These are phyloP conservation scores for Pythium volutum DNA, from an alignment of 352 stramenopile species.

Conservation along the genomic window DNA sequence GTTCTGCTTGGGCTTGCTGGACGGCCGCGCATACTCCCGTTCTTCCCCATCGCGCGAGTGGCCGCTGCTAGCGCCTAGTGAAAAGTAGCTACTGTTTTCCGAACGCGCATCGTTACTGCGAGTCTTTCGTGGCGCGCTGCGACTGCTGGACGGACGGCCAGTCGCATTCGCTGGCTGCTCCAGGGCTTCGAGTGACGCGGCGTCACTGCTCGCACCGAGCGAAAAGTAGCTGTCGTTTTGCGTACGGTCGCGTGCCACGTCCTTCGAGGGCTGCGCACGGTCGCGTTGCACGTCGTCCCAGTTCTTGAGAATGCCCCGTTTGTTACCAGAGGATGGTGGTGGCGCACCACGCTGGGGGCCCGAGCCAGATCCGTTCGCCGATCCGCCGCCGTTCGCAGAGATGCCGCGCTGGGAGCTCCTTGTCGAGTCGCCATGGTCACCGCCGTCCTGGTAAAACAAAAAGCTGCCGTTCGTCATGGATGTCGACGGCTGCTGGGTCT, in stretches of 20 bases:
- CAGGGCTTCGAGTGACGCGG: conserved; percentile 7
- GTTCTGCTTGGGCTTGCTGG: background rate
- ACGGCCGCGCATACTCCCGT: background rate
- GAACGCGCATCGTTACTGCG: conserved; percentile 18
- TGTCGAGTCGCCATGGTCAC: conserved; percentile 14
- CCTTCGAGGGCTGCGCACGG: conserved; percentile 19
- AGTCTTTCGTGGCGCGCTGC: background rate
- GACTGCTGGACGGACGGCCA: background rate
- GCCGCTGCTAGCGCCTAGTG: conserved; percentile 15
- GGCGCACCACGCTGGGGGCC: background rate
- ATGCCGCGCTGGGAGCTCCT: conserved; percentile 6
- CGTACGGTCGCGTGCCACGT: conserved; percentile 10
- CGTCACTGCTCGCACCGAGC: conserved; percentile 6
- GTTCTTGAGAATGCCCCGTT: conserved; percentile 28
- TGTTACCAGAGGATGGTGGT: conserved; percentile 5
- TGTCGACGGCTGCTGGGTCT: background rate
- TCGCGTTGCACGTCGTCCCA: conserved; percentile 17
- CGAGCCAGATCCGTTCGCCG: background rate
- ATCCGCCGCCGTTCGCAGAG: background rate
- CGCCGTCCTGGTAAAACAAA: conserved; percentile 25
- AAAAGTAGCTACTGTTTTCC: conserved; percentile 28
- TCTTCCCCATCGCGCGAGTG: conserved; percentile 12
- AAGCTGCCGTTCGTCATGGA: conserved; percentile 19
- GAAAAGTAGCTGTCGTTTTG: conserved; percentile 20
- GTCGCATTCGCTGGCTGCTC: background rate